A percentile compares a stretch with the other conserved stretches of the same genome.
phyloP scores from a whole-genome alignment of 169 alveolate species.

The Eimeria maxima region DNA sequence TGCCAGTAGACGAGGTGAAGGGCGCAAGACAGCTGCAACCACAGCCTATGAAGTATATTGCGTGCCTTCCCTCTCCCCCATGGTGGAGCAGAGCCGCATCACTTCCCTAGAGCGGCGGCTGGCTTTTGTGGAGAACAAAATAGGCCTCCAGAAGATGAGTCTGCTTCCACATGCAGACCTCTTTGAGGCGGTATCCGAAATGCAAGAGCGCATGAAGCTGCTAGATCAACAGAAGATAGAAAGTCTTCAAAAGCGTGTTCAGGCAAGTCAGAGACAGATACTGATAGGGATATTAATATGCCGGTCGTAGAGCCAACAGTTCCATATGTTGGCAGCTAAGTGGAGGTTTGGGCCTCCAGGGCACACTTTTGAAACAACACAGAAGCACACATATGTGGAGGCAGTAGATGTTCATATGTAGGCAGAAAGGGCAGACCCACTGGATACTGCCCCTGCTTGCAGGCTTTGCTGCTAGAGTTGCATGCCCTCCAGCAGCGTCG shows the following conservation, averaged over 20 bases:
- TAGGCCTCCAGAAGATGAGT: constrained; percentile 77
- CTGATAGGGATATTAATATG: neutral
- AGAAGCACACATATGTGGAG: neutral
- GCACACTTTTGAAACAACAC: neutral
- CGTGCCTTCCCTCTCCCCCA: constrained; percentile 79
- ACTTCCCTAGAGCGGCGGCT: constrained; percentile 80
- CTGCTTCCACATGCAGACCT: constrained; percentile 80
- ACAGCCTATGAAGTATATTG: constrained; percentile 81
- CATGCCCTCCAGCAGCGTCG: constrained; percentile 84
- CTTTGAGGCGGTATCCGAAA: constrained; percentile 52
- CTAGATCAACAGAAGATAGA: constrained; percentile 76
- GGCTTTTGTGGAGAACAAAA: constrained; percentile 74
- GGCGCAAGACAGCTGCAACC: neutral
- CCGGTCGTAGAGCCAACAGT: neutral
- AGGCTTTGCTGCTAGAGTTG: constrained; percentile 76
- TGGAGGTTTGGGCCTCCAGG: neutral
- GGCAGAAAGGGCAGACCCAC: neutral
- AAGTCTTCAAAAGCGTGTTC: constrained; percentile 78
- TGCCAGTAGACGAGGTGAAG: neutral
- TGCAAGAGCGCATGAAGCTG: constrained; percentile 65
- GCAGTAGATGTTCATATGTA: neutral
- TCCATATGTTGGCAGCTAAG: neutral
- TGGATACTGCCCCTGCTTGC: neutral
- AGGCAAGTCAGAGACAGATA: constrained; percentile 21
- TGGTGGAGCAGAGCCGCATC: constrained; percentile 77